phyloP scores from a whole-genome alignment of 1,284 basidiomycete species.

The Tilletia setariae region DNA sequence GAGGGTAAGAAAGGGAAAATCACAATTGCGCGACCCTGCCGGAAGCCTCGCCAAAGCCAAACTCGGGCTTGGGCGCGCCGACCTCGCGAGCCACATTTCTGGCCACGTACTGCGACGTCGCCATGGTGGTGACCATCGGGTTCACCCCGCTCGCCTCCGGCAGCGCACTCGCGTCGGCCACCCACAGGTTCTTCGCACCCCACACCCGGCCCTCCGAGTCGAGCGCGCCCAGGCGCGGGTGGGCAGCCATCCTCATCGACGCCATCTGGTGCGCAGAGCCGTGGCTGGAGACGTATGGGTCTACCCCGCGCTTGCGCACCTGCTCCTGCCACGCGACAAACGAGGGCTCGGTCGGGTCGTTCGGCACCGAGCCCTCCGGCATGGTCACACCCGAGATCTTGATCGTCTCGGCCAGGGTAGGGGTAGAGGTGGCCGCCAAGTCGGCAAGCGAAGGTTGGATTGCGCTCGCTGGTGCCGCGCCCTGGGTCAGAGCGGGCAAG shows the following conservation, averaged over 20 bases:
- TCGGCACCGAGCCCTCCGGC: conserved; percentile 35
- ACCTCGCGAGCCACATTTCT: conserved; percentile 49
- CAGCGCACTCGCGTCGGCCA: conserved; percentile 57
- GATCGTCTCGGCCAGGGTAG: conserved; percentile 30
- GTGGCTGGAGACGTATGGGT: conserved; percentile 30
- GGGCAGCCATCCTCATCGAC: conserved; percentile 55
- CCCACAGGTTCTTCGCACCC: conserved; percentile 56
- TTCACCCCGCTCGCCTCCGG: conserved; percentile 58
- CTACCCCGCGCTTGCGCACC: conserved; percentile 37
- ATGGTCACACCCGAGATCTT: conserved; percentile 40
- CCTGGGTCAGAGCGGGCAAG: not conserved
- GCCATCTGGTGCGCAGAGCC: conserved; percentile 56
- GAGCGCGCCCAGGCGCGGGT: conserved; percentile 52
- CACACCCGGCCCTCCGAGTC: conserved; percentile 57
- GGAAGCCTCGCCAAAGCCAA: conserved; percentile 1
- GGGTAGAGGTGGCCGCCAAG: not conserved
- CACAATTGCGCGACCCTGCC: conserved; percentile 5
- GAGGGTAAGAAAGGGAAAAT: not conserved
- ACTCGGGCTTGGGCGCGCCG: conserved; percentile 24
- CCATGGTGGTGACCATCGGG: conserved; percentile 58
- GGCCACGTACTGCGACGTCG: conserved; percentile 41
- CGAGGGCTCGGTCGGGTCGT: conserved; percentile 39
- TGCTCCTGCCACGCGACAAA: conserved; percentile 49
- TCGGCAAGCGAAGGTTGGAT: not conserved
- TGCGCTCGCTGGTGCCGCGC: not conserved